Evolutionary conservation across 345 rosid species (phyloP).

Genomic region (Mallotus nudiflorus): DNA sequence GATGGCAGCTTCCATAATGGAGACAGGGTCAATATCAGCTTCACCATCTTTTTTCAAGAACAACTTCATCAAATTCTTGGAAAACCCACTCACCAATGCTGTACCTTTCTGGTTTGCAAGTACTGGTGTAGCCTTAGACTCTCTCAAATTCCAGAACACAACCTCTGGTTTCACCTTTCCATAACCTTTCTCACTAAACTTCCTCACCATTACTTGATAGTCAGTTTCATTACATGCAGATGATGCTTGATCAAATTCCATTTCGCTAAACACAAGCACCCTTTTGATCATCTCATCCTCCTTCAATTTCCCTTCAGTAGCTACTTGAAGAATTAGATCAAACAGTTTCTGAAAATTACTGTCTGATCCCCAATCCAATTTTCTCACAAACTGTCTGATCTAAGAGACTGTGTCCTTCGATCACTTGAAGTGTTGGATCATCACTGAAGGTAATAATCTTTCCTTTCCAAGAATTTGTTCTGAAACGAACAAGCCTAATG

Average conservation of each 20-base stretch:
- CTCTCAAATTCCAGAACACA: slow-evolving; percentile 69
- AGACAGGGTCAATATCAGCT: slow-evolving; percentile 36
- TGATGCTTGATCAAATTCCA: slow-evolving; percentile 59
- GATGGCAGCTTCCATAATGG: slow-evolving; percentile 48
- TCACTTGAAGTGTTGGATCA: slow-evolving; percentile 38
- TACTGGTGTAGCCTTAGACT: slow-evolving; percentile 52
- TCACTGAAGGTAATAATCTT: slow-evolving; percentile 54
- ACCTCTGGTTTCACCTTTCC: slow-evolving; percentile 49
- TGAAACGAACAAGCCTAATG: slow-evolving; percentile 49
- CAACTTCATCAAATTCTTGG: slow-evolving; percentile 57
- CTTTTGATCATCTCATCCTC: slow-evolving; percentile 56
- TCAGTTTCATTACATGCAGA: slow-evolving; percentile 47
- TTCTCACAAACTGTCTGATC: slow-evolving; percentile 42
- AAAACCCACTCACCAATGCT: slow-evolving; percentile 65
- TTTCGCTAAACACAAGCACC: slow-evolving; percentile 65
- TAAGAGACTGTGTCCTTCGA: slow-evolving; percentile 37
- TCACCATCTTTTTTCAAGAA: slow-evolving; percentile 52
- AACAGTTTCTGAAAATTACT: slow-evolving; percentile 54
- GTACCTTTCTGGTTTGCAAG: slow-evolving; percentile 37
- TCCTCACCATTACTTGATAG: slow-evolving; percentile 41
- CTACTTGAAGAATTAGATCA: slow-evolving; percentile 51
- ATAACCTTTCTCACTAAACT: slow-evolving; percentile 46
- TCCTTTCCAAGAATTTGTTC: slow-evolving; percentile 63
- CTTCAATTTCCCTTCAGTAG: slow-evolving; percentile 38
- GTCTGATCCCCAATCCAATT: slow-evolving; percentile 30